These are phyloP conservation scores for Metschnikowia hibisci DNA, from an alignment of 805 yeast species.

Conservation along the genomic window DNA sequence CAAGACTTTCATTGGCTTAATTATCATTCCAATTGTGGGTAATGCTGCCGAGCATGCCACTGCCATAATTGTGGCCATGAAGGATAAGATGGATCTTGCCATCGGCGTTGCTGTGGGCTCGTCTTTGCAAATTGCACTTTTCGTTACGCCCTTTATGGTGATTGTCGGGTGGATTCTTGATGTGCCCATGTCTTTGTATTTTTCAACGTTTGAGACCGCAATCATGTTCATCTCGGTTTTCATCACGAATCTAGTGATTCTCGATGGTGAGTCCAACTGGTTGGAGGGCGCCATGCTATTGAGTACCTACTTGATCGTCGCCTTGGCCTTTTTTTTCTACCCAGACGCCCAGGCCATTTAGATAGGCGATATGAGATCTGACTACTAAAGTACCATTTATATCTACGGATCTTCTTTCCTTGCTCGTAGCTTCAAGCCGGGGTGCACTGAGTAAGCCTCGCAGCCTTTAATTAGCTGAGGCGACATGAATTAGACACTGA, in stretches of 20 bases:
- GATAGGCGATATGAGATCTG: not conserved
- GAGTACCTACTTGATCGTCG: conserved; percentile 81
- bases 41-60: conserved; percentile 99
- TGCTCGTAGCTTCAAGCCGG: too few species aligned
- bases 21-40: conserved; percentile 94
- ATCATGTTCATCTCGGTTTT: conserved; percentile 87
- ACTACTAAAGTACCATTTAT: not conserved
- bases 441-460: too few species aligned
- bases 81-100: conserved; percentile 96
- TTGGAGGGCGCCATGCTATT: conserved; percentile 91
- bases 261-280: conserved; percentile 97
- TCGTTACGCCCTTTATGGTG: conserved; percentile 94
- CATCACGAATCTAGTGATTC: conserved; percentile 77
- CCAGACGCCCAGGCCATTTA: conserved; percentile 53
- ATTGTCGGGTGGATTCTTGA: conserved; percentile 88
- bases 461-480: too few species aligned
- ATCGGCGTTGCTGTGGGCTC: conserved; percentile 96
- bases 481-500: too few species aligned
- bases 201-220: conserved; percentile 91
- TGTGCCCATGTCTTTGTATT: conserved; percentile 88
- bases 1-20: conserved; percentile 91
- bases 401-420: too few species aligned
- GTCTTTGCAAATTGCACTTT: conserved; percentile 89
- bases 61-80: conserved; percentile 89
- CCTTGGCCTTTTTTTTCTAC: conserved; percentile 83